Evolutionary conservation across 2,329 filamentous ascomycete genomes (phyloP), one percentile per base, ranked within the genome.

Genomic region (Colletotrichum siamense): DNA sequence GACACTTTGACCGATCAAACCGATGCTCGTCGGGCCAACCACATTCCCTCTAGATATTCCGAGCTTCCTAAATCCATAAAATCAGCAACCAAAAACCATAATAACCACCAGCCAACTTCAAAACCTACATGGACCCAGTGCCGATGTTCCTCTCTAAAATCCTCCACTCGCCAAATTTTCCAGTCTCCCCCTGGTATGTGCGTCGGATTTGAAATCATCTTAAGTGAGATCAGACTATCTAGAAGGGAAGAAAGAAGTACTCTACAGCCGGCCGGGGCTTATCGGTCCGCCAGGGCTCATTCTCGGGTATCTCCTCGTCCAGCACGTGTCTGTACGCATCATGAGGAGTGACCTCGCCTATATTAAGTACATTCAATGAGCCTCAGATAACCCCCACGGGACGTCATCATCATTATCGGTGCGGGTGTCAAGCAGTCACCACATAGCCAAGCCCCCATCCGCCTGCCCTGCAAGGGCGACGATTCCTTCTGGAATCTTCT

Each of bases 341-440:
- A 10, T 13, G 32, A 61, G 5, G 49, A 34, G 66, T 69, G 66
- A 61, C 26, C 16, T 69, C 32, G 5, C 52, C 66, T 15, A n/a
- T 4, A 12, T 0, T 0, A 18, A 12, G 18, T 5, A 44, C 9
- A 44, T 6, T n/a, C 18, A 2, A 44, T 44, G 18, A 44, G 5
- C 3, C 0, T n/a, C 39, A 44, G 39, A 44, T 10, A 44, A 2
- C 0, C 0, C 39, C 18, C 18, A n/a, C 9, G 3, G 16, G 18
- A 0, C 0, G 9, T 12, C 9, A n/a, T n/a, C 18, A n/a, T 1
- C 0, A 0, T n/a, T 44, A 1, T 9, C 18, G 5, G 9, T 12
- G 18, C 18, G 3, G 18, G 9, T n/a, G 9, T 44, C 18, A 2
- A 44, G 39, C 39, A 44, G 18, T 5, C 39, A 44, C 39, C 39